Base-by-base conservation (phyloP, 2,329 filamentous ascomycete genomes). In the Diplodia intermedia region DNA sequence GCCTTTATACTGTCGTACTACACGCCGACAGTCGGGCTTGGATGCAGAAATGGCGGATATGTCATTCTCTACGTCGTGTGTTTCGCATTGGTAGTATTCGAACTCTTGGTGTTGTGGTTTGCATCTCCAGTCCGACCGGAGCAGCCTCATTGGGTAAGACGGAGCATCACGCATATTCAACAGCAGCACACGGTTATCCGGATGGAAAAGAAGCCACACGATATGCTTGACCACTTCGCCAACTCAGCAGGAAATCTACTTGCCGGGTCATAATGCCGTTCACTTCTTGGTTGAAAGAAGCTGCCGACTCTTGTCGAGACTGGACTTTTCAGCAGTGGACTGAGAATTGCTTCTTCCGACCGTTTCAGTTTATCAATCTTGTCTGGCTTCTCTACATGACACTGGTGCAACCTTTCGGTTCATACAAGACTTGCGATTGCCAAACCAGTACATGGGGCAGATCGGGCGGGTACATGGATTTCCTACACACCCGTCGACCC, bases 21-120 rank as follows among this genome's bases (percentile, higher is more conserved):
- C 69, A 83, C 82, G 0, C 82, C 82, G 0, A 83, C 82, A 0
- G 80, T 83, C 0, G 82, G 82, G 0, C 73, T 83, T 0, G 81
- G 81, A 0, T 82, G 77, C 55, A 73, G 77, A 7, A 70, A 79
- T 49, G 81, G 81, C 1, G 81, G 80, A 3, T 84, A 83, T 68
- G 75, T 79, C n/a, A 75, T 83, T 18, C 83, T 81, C 68, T 74
- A 76, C 29, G 54, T 72, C 23, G 66, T 79, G 3, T 72, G 77
- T 6, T 66, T 77, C 0, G 73, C 75, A 0, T 71, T 81, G 3
- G 71, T 83, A n/a, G 65, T 80, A 18, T 65, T 78, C 2, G 81
- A 83, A 56, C 76, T 81, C 70, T 43, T 71, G 1, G 73, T 80
- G 0, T 82, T 80, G 80, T 75, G 73, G 69, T 57, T 77, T 33